Evolutionary conservation across 2,329 filamentous ascomycete species (phyloP), one percentile per base, ranked within the genome.

Genomic region (Parascedosporium putredinis): DNA sequence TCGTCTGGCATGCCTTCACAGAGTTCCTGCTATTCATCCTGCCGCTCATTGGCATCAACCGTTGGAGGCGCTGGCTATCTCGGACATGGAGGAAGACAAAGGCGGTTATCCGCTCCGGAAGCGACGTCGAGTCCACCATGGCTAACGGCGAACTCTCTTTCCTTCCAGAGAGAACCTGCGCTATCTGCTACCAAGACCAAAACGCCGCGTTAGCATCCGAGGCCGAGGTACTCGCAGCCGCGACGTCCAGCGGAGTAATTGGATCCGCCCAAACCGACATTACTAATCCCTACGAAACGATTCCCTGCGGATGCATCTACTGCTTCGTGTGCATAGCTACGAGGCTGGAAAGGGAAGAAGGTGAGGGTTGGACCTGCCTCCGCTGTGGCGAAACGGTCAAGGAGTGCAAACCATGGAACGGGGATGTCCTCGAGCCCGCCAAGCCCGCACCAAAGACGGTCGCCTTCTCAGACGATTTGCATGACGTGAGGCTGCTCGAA

Each of bases 1-100:
- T 98, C 9, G 93, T 98, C 33, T 98, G 93, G 93, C 93, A 98
- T 67, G 93, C 93, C n/a, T 95, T 98, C 60, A 98, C 93, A 23
- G 93, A 98, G 64, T 98, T 98, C 59, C 73, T 98, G n/a, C 78
- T 98, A 27, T 98, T 97, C 64, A 78, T 97, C 16, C 75, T 98
- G n/a, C 93, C 93, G 0, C 76, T 98, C n/a, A 86, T 98, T 38
- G 93, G 93, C 47, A 91, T 98, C 57, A 84, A 86, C 60, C 80
- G 89, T 56, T 98, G 93, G 93, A 80, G 88, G 51, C 78, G 90
- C 56, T 95, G 91, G 84, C 72, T 96, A n/a, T 75, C 79, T 18
- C 79, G 89, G 54, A 81, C 83, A n/a, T 95, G 89, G 88, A 81
- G 86, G 57, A 89, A 84, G 64, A 83, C 86, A 1, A 84, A 84